These are phyloP conservation scores for Apiotrichum domesticum DNA, from an alignment of 1,284 basidiomycete genomes.

Conservation along the genomic window DNA sequence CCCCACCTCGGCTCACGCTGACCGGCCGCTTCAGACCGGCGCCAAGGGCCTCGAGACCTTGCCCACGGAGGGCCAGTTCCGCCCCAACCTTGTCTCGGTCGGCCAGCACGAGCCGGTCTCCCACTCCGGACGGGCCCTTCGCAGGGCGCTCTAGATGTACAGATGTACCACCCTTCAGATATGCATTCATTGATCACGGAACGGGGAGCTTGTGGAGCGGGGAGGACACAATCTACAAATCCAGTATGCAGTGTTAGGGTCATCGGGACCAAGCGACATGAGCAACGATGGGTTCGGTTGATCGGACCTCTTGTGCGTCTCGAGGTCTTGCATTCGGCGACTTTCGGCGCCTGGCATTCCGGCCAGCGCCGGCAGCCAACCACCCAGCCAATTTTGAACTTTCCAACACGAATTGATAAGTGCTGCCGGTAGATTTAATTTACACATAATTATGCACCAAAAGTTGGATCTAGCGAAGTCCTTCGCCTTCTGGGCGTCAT, in stretches of 20 bases:
- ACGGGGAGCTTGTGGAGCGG: neutral
- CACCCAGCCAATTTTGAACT: too few relatives aligned
- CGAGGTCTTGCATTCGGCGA: too few relatives aligned
- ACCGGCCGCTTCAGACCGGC: slow-evolving; percentile 5
- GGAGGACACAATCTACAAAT: too few relatives aligned
- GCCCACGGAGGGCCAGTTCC: neutral
- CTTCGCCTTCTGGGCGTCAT: neutral
- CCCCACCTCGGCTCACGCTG: slow-evolving; percentile 10
- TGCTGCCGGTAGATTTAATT: neutral
- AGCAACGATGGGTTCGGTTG: too few relatives aligned
- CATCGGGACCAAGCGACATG: too few relatives aligned
- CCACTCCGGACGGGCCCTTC: slow-evolving; percentile 6
- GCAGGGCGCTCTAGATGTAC: slow-evolving; percentile 2
- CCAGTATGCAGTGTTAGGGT: too few relatives aligned
- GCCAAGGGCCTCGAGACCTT: neutral
- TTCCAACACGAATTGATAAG: too few relatives aligned
- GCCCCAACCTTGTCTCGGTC: neutral
- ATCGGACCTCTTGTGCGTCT: too few relatives aligned
- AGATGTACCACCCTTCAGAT: slow-evolving; percentile 9
- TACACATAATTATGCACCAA: slow-evolving; percentile 3
- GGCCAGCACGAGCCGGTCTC: slow-evolving; percentile 12
- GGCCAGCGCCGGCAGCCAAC: too few relatives aligned
- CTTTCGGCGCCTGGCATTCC: too few relatives aligned
- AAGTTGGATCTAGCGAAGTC: slow-evolving; percentile 2
- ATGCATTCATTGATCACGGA: slow-evolving; percentile 15